A percentile compares a stretch with the other conserved stretches of the same genome.
These are phyloP conservation scores for Ascochyta pisi DNA, from an alignment of 2,329 filamentous ascomycete species.

Conservation along the genomic window DNA sequence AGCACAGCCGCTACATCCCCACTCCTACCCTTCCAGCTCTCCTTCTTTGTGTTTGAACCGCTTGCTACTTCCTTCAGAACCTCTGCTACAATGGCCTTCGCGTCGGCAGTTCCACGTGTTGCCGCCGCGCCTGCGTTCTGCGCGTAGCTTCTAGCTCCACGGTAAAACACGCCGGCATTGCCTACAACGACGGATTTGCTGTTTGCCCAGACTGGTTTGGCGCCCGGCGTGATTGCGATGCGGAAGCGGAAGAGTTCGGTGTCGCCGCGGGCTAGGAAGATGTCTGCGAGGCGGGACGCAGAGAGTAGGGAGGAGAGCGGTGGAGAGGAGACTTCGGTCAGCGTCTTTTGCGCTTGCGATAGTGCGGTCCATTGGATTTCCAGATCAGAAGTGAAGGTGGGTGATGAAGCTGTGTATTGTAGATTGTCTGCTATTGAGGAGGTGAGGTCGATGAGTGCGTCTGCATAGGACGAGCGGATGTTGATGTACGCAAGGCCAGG, in stretches of 20 bases:
- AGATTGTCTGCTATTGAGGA: constrained; percentile 50
- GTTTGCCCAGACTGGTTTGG: constrained; percentile 41
- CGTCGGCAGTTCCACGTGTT: constrained; percentile 53
- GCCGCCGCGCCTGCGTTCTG: constrained; percentile 41
- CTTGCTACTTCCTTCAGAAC: constrained; percentile 52
- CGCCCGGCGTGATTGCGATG: constrained; percentile 28
- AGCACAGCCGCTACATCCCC: constrained; percentile 54
- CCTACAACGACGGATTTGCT: constrained; percentile 42
- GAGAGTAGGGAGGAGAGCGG: constrained; percentile 28
- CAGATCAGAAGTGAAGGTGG: constrained; percentile 22
- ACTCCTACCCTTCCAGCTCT: constrained; percentile 49
- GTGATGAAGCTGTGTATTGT: constrained; percentile 22
- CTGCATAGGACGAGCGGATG: constrained; percentile 62
- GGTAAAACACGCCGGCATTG: constrained; percentile 50
- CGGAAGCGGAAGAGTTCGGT: constrained; percentile 45
- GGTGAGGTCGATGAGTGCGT: constrained; percentile 63
- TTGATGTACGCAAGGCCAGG: constrained; percentile 60
- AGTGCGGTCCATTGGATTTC: constrained; percentile 45
- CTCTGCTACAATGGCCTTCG: constrained; percentile 58
- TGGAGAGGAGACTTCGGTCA: constrained; percentile 32
- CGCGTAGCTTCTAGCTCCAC: constrained; percentile 43
- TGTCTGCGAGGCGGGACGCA: constrained; percentile 35
- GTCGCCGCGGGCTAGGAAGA: constrained; percentile 45
- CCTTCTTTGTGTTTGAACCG: constrained; percentile 45
- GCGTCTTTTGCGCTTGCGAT: constrained; percentile 37